These are phyloP conservation scores for Zygoascus biomembranicola DNA, from an alignment of 805 yeast genomes.

Conservation along the genomic window DNA sequence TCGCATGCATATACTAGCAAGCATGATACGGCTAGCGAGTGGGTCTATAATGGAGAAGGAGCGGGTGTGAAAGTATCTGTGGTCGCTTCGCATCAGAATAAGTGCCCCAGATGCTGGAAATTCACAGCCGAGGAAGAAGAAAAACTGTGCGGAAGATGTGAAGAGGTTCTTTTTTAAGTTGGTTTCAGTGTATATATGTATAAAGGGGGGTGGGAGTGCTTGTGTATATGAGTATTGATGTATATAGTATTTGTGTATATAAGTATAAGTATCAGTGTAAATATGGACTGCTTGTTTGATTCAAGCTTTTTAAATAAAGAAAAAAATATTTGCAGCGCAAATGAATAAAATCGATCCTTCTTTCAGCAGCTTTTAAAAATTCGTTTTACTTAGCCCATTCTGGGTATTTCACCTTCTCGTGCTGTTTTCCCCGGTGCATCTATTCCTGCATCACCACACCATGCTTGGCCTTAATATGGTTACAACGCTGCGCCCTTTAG, in stretches of 20 bases:
- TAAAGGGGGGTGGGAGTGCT: neutral
- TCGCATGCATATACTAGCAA: slow-evolving; percentile 44
- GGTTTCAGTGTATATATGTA: neutral
- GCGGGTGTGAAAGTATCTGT: slow-evolving; percentile 32
- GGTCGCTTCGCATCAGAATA: slow-evolving; percentile 39
- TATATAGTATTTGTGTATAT: neutral
- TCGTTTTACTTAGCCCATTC: too few species aligned
- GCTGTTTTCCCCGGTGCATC: too few species aligned
- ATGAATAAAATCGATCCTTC: too few species aligned
- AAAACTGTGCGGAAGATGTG: slow-evolving; percentile 61
- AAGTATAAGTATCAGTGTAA: too few species aligned
- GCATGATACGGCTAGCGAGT: slow-evolving; percentile 13
- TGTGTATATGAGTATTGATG: neutral
- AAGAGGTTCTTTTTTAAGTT: slow-evolving; percentile 22
- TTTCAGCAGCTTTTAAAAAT: too few species aligned
- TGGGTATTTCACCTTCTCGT: too few species aligned
- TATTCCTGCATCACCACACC: too few species aligned
- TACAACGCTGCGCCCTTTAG: too few species aligned
- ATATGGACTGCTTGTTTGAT: too few species aligned
- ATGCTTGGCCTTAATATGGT: too few species aligned
- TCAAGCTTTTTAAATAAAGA: too few species aligned
- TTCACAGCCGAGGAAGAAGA: slow-evolving; percentile 45
- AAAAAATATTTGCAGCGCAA: too few species aligned
- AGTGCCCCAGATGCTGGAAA: slow-evolving; percentile 97
- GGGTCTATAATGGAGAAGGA: slow-evolving; percentile 27